These are phyloP conservation scores for Teratosphaeria zuluensis DNA, from an alignment of 2,329 filamentous ascomycete species.

Conservation along the genomic window DNA sequence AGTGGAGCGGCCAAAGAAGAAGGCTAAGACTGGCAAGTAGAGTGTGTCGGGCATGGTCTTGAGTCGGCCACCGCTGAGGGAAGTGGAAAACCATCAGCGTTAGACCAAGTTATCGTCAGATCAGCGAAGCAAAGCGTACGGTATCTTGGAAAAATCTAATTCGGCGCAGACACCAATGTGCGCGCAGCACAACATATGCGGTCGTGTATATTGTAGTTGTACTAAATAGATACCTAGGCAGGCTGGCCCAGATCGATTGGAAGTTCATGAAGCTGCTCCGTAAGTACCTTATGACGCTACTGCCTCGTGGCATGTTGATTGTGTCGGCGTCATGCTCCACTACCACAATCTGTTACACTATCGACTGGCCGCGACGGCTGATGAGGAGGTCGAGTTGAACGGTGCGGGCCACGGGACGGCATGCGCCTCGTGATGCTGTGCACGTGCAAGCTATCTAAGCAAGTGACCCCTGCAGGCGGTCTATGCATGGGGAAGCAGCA, in stretches of 20 bases:
- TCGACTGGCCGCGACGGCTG: not conserved
- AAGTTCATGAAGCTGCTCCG: no score
- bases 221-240: not conserved
- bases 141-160: not conserved
- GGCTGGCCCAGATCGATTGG: no score
- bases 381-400: not conserved
- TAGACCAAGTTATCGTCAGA: not conserved
- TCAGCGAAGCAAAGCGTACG: not conserved
- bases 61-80: not conserved
- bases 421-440: not conserved
- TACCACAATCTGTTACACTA: no score
- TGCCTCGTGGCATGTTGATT: no score
- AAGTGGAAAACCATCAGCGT: not conserved
- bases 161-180: not conserved
- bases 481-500: not conserved
- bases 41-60: not conserved
- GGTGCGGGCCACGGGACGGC: not conserved
- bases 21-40: slow-evolving; percentile 42
- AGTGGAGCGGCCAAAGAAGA: slow-evolving; percentile 54
- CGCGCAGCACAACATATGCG: not conserved
- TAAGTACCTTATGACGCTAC: no score
- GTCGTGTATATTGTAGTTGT: not conserved
- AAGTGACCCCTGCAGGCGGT: not conserved
- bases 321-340: no score
- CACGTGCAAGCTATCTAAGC: not conserved